Conservation (phyloP, 73 alveolate genomes). For the Paramecium biaurelia region DNA sequence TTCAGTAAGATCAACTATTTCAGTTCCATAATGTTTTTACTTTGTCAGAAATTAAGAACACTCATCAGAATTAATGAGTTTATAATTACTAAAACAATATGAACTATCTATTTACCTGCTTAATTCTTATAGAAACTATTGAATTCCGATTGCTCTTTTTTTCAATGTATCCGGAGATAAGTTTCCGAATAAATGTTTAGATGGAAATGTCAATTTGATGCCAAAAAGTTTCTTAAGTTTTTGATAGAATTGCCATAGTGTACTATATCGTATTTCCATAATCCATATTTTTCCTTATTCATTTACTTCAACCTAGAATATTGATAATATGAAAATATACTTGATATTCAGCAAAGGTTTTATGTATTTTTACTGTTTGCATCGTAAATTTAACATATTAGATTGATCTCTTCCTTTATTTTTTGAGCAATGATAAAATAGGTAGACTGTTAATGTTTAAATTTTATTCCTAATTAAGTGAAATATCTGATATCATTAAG, state of each 20-base stretch:
- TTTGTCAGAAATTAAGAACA: not conserved
- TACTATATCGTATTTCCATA: conserved; percentile 44
- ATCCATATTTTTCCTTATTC: conserved; percentile 40
- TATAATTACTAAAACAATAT: not conserved
- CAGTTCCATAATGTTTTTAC: not conserved
- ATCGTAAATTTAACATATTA: not conserved
- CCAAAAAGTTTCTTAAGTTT: not conserved
- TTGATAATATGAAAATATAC: not conserved
- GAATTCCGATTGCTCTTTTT: not conserved
- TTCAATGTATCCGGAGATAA: not conserved
- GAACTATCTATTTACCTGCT: not conserved
- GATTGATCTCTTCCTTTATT: not conserved
- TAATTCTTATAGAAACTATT: not conserved
- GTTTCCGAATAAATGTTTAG: not conserved
- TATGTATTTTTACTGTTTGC: not conserved
- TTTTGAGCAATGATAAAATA: not conserved
- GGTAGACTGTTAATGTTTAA: not conserved
- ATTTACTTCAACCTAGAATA: not conserved
- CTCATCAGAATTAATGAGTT: not conserved
- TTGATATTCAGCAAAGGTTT: conserved; percentile 30
- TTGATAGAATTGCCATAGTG: not conserved
- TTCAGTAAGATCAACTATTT: not conserved
- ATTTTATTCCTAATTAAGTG: not conserved
- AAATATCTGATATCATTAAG: not conserved
- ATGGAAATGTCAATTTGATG: not conserved